Base-by-base conservation (phyloP, 495 filamentous ascomycete species). In the Annulohypoxylon maeteangense region DNA sequence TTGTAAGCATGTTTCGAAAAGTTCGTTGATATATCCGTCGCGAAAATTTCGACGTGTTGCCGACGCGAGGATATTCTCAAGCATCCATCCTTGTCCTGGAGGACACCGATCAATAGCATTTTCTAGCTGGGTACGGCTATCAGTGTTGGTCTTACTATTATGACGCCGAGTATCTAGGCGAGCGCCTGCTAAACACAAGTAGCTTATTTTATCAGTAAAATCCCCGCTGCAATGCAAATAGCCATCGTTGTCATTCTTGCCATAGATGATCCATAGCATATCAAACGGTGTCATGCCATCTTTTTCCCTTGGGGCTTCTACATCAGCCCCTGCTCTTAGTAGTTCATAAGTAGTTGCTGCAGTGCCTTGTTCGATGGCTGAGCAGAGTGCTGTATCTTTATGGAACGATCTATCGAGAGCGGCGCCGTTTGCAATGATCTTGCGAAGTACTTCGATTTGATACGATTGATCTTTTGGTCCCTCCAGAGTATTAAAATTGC, bases 311-410 rank as follows among this genome's bases (percentile, higher is more conserved):
- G 34, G 40, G 34, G 29, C 59, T 1, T 58, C n/a, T 36, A 45
- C 10, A 32, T 64, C 54, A 20, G 67, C 67, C 4, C 68, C 68
- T 22, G 61, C 68, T 55, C 12, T 65, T 4, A 70, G 40, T 8
- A 66, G 57, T 4, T 57, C 50, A 11, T 53, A 48, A 23, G 67
- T 42, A 5, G 57, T 31, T 38, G 12, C n/a, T 22, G 32, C 1
- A 22, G 38, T 25, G 23, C 62, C 57, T 0, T 20, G 10, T 45
- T 20, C 12, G 44, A 71, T 18, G n/a, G 68, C 68, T 7, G 18
- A 22, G 23, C 22, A 32, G 8, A 71, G 68, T 11, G 62, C 25
- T 2, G 62, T 71, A 0, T 56, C 12, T 16, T n/a, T 29, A 1
- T 14, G 4, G 12, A 25, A 54, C 3, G 18, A 14, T 25, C 18